Conservation (phyloP, 2,329 filamentous ascomycete species). For the Arthrobotrys entomopaga region DNA sequence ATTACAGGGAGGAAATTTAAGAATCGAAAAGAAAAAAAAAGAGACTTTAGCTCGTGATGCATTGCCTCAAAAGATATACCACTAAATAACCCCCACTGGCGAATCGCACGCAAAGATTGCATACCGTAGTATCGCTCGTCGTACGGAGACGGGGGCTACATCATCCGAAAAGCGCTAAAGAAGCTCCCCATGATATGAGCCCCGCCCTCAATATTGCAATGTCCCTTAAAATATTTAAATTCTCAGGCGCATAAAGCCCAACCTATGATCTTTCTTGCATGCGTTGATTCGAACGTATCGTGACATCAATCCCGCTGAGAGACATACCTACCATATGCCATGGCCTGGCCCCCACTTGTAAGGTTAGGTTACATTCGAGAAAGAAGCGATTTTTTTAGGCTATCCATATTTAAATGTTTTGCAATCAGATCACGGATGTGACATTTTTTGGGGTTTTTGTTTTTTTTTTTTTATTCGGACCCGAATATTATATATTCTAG, state of each 20-base stretch:
- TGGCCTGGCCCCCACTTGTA: too few species aligned
- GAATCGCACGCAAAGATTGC: background rate
- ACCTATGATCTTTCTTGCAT: constrained; percentile 36
- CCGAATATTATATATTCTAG: too few species aligned
- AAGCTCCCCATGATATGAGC: background rate
- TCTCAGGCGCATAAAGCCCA: constrained; percentile 11
- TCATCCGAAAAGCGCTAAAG: background rate
- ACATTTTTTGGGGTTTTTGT: background rate
- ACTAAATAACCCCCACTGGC: background rate
- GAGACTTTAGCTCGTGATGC: constrained; percentile 21
- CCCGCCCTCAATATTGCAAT: background rate
- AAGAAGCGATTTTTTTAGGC: background rate
- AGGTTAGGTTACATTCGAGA: constrained; percentile 34
- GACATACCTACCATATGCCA: background rate
- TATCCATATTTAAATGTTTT: too few species aligned
- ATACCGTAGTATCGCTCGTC: background rate
- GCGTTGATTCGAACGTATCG: constrained; percentile 23
- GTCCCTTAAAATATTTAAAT: background rate
- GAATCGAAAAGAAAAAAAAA: background rate
- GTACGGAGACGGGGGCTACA: background rate
- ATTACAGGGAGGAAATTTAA: background rate
- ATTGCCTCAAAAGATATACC: constrained; percentile 28
- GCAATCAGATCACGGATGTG: background rate
- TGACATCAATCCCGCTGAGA: constrained; percentile 43
- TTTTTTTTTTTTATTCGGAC: background rate